A percentile compares a stretch with the other conserved stretches of the same genome.
These are phyloP conservation scores for Neoboletus magnificus DNA, from an alignment of 768 basidiomycete genomes.

Conservation along the genomic window DNA sequence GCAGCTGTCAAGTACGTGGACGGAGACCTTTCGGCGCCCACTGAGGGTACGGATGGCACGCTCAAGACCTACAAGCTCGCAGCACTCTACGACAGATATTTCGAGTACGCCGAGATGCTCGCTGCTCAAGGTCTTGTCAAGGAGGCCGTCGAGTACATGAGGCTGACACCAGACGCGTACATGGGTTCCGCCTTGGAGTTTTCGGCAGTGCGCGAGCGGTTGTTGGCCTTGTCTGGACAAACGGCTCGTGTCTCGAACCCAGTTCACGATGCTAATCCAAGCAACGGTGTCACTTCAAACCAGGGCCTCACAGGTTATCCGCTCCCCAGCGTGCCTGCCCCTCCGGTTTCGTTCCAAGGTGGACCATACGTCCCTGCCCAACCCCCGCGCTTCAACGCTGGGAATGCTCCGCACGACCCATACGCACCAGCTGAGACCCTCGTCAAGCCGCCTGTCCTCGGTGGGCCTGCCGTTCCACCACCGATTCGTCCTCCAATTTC, in stretches of 20 bases:
- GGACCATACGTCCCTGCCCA: conserved; percentile 18
- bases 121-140: conserved; percentile 86
- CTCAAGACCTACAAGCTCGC: conserved; percentile 78
- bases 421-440: conserved; percentile 26
- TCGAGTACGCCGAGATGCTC: conserved; percentile 92
- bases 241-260: conserved; percentile 27
- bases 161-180: conserved; percentile 77
- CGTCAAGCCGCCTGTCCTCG: conserved; percentile 41
- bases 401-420: not conserved
- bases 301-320: not conserved
- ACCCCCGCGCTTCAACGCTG: not conserved
- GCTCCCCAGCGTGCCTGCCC: conserved; percentile 32
- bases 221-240: conserved; percentile 40
- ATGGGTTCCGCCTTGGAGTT: conserved; percentile 52
- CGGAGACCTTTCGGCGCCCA: conserved; percentile 51
- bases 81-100: conserved; percentile 85
- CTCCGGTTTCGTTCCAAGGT: conserved; percentile 20
- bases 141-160: conserved; percentile 77
- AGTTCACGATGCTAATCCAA: conserved; percentile 22
- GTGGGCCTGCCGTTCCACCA: conserved; percentile 33
- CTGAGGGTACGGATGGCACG: conserved; percentile 36
- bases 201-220: conserved; percentile 43
- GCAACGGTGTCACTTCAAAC: conserved; percentile 26
- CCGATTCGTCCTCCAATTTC: conserved; percentile 44
- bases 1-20: conserved; percentile 80